These are phyloP conservation scores for Bipolaris bicolor DNA, from an alignment of 2,329 filamentous ascomycete genomes.

Conservation along the genomic window DNA sequence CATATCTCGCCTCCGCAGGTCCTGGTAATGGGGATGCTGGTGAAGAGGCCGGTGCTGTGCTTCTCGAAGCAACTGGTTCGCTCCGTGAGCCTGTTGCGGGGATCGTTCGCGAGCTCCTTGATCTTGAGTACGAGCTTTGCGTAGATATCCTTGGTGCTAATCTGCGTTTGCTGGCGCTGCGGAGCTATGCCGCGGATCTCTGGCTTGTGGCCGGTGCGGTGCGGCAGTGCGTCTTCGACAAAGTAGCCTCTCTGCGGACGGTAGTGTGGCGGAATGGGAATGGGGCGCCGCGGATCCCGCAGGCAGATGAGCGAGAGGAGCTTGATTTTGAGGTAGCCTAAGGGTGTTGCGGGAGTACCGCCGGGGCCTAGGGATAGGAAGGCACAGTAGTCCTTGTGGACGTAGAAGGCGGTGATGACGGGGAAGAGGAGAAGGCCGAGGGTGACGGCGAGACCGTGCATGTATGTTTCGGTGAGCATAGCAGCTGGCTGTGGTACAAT, in stretches of 20 bases:
- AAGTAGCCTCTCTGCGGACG: constrained; percentile 67
- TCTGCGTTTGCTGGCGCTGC: constrained; percentile 78
- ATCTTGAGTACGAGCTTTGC: constrained; percentile 25
- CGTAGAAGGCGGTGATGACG: constrained; percentile 41
- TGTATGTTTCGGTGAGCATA: constrained; percentile 6
- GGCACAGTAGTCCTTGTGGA: constrained; percentile 75
- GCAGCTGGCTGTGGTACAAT: neutral
- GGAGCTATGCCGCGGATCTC: constrained; percentile 77
- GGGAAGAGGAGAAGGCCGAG: constrained; percentile 36
- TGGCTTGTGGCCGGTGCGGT: constrained; percentile 69
- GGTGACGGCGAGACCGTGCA: constrained; percentile 8
- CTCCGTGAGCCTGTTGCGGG: constrained; percentile 46
- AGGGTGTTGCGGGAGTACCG: constrained; percentile 75
- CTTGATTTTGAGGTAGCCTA: constrained; percentile 75
- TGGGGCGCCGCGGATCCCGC: constrained; percentile 70
- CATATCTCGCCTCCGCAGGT: constrained; percentile 82
- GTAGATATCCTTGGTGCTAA: constrained; percentile 60
- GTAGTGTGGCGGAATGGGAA: constrained; percentile 58
- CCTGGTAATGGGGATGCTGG: constrained; percentile 67
- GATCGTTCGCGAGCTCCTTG: constrained; percentile 28
- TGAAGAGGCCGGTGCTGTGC: constrained; percentile 78
- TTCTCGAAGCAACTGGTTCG: constrained; percentile 81
- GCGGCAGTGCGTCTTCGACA: constrained; percentile 57
- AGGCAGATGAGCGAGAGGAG: constrained; percentile 74
- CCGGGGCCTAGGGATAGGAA: constrained; percentile 81